These are phyloP conservation scores for Parmelia sp. DNA, from an alignment of 495 filamentous ascomycete species.

Conservation along the genomic window DNA sequence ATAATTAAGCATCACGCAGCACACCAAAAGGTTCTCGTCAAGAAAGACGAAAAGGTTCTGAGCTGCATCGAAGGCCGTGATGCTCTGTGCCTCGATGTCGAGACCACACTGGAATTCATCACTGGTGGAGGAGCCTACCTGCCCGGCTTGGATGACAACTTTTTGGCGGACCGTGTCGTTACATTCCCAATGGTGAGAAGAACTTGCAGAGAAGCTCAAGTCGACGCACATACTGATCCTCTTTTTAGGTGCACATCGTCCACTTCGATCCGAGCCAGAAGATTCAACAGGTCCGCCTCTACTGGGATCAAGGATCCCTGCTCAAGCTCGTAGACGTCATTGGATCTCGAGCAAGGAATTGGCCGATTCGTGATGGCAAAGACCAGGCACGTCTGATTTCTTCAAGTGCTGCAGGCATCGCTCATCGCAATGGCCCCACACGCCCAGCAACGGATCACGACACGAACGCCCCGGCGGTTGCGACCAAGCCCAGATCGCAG, in stretches of 20 bases:
- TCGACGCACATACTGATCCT: constrained; percentile 1
- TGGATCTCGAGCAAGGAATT: constrained; percentile 76
- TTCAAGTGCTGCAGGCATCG: constrained; percentile 32
- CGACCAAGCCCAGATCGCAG: constrained; percentile 34
- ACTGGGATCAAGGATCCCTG: constrained; percentile 92
- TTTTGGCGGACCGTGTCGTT: constrained; percentile 75
- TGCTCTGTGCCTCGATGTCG: constrained; percentile 66
- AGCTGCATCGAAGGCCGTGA: constrained; percentile 62
- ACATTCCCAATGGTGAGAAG: constrained; percentile 68
- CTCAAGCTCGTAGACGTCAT: constrained; percentile 93
- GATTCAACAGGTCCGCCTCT: constrained; percentile 77
- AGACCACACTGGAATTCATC: constrained; percentile 77
- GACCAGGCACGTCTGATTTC: constrained; percentile 75
- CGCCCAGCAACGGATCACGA: constrained; percentile 16
- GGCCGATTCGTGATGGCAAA: constrained; percentile 87
- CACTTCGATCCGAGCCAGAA: constrained; percentile 67
- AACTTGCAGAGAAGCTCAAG: background rate
- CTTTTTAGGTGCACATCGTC: constrained; percentile 75
- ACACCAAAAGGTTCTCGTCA: constrained; percentile 56
- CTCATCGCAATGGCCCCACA: constrained; percentile 19
- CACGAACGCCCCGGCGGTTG: constrained; percentile 9
- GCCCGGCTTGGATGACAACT: constrained; percentile 88
- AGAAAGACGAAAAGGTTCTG: constrained; percentile 74
- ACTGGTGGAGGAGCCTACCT: constrained; percentile 79
- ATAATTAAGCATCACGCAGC: constrained; percentile 72